Evolutionary conservation across 139 green algal species (phyloP), one percentile per base, ranked within the genome.

Genomic region (Asterochloris erici): DNA sequence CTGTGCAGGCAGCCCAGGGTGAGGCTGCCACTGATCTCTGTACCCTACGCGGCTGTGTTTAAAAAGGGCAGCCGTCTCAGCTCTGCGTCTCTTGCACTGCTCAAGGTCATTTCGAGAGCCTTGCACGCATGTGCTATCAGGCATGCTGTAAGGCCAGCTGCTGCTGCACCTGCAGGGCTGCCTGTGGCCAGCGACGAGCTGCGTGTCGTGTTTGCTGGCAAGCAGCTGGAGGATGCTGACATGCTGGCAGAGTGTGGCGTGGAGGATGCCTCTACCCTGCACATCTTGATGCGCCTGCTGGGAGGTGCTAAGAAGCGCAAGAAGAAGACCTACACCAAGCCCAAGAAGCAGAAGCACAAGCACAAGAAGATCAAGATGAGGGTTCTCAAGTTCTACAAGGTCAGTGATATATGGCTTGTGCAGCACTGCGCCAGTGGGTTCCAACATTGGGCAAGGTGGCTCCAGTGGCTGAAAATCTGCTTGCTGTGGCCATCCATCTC

Each of bases 261-360:
- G 13, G 84, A 91, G 68, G 95, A 98, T 70, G 93, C 95, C 77
- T 89, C 86, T 73, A 95, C 93, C 23, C 88, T 98, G 70, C 92
- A 98, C 85, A 82, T 93, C 26, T 88, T 97, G 83, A 85, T 96
- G 62, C 89, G 96, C 74, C 91, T 99, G 86, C 89, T 97, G 74
- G 96, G 97, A 91, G 97, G 96, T 88, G 96, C 88, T 84, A 99
- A 99, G 95, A 99, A 99, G 95, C 89, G 96, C 85, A 99, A 99
- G 93, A 99, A 99, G 93, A 99, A 99, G 95, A 97, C 90, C 27
- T 99, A 99, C 95, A 98, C 96, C 90, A 99, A 99, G 94, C 96
- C 96, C 86, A 99, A 99, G 95, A 99, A 99, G 96, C 88, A 94
- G 86, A 99, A 99, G 96, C 96, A 99, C 94, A 97, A 97, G 95